Evolutionary conservation across 2,329 filamentous ascomycete genomes (phyloP), one percentile per base, ranked within the genome.

Genomic region (Endoconidiophora polonica): DNA sequence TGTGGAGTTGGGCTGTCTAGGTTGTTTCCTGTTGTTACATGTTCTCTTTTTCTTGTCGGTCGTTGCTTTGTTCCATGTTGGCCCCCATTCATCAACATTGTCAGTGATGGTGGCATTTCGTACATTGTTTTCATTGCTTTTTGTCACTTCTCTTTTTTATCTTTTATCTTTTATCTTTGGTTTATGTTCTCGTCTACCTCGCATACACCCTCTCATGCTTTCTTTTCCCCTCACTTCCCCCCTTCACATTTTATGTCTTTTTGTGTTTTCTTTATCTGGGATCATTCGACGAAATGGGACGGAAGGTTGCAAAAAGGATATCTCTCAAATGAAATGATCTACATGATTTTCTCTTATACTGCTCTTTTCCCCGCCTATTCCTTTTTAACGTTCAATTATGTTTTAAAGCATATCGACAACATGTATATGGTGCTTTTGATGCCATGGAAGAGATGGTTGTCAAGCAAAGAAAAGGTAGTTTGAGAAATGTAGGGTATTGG

Each of bases 21-120:
- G 23, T 49, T 18, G 38, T n/a, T 33, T 33, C 20, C 43, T 36
- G 43, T 44, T 38, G 49, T 18, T 18, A 18, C 16, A 18, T 18
- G 16, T 52, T 26, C 39, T 56, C 16, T 22, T 23, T 36, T 44
- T 43, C 26, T 26, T 42, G n/a, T 43, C 20, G 33, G 39, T 24
- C 44, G 24, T 18, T 29, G n/a, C 14, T 37, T 48, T 41, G n/a
- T 39, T 20, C 29, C 22, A 20, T 24, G n/a, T 23, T 9, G 3
- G 36, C 10, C 23, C 29, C 12, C 33, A 16, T 24, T 29, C n/a
- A 7, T 37, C n/a, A 16, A 23, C 20, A 14, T 39, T 41, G 26
- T 29, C 26, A 10, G 26, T 29, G 26, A 29, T 29, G 26, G 26
- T 29, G 26, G 26, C 26, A 10, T 29, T 4, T 29, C 26, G 26